phyloP scores from a whole-genome alignment of 257 asterid genomes.

The Fraxinus quadrangulata region DNA sequence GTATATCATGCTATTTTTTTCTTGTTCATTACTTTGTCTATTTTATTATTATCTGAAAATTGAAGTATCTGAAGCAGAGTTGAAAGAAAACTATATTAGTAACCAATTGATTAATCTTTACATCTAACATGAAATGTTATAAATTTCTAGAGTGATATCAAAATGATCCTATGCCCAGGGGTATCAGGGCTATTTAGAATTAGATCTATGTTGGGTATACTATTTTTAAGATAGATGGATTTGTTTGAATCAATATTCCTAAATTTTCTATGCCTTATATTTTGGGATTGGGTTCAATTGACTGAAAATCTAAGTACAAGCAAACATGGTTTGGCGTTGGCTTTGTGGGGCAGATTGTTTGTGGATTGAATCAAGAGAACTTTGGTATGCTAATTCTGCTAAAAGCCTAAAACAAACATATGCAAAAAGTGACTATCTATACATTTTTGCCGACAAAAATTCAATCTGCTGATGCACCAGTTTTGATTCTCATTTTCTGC shows the following conservation, averaged over 20 bases:
- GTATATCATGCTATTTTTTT: background rate
- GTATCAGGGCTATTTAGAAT: background rate
- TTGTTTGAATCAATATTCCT: background rate
- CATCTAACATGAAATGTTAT: background rate
- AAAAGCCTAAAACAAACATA: background rate
- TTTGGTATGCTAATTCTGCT: background rate
- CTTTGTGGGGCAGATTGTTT: background rate
- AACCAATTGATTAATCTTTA: background rate
- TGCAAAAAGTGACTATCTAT: background rate
- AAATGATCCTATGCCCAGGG: background rate
- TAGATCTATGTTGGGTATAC: background rate
- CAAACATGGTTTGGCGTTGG: background rate
- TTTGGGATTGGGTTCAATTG: background rate
- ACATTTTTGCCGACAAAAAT: background rate
- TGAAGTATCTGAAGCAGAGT: background rate
- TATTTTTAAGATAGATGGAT: background rate
- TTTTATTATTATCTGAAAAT: background rate
- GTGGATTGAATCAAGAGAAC: background rate
- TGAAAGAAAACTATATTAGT: background rate
- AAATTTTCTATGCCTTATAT: background rate
- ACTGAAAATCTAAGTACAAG: background rate
- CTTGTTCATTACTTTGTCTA: background rate
- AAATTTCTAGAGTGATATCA: background rate
- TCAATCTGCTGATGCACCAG: background rate
- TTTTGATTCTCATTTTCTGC: background rate